Evolutionary conservation across 179 eudicot genomes (phyloP).

Genomic region (Camellia oleifera): DNA sequence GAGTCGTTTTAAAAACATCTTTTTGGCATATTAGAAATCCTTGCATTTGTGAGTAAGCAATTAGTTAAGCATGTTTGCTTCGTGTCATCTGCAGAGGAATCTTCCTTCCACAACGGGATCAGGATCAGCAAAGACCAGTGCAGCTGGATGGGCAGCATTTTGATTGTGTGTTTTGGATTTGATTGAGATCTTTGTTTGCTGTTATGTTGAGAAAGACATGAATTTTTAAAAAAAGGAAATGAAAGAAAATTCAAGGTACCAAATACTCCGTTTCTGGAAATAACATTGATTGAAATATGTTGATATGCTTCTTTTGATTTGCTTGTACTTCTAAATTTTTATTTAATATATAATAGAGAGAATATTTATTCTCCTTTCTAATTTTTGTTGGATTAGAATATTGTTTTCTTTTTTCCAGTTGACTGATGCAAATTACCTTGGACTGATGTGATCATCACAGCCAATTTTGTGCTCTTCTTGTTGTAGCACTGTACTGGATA

Average conservation of each 20-base stretch:
- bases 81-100: slow-evolving; percentile 55
- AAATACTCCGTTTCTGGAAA: slow-evolving; percentile 13
- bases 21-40: not conserved
- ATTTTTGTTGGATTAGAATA: not conserved
- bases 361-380: not conserved
- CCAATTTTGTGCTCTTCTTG: not conserved
- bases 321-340: not conserved
- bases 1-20: not conserved
- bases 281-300: slow-evolving; percentile 8
- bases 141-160: slow-evolving; percentile 99
- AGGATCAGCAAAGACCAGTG: slow-evolving; percentile 61
- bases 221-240: slow-evolving; percentile 9
- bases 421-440: not conserved
- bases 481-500: not conserved
- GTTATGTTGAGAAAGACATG: slow-evolving; percentile 12
- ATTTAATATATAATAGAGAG: not conserved
- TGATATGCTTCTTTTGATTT: slow-evolving; percentile 9
- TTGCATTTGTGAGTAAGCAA: not conserved
- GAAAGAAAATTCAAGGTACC: slow-evolving; percentile 5
- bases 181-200: slow-evolving; percentile 15
- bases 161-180: slow-evolving; percentile 29
- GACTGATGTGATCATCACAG: not conserved
- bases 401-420: not conserved
- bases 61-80: slow-evolving; percentile 4
- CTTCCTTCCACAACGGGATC: slow-evolving; percentile 78